Evolutionary conservation across 2,329 filamentous ascomycete genomes (phyloP).

Genomic region (Nothophoma quercina): DNA sequence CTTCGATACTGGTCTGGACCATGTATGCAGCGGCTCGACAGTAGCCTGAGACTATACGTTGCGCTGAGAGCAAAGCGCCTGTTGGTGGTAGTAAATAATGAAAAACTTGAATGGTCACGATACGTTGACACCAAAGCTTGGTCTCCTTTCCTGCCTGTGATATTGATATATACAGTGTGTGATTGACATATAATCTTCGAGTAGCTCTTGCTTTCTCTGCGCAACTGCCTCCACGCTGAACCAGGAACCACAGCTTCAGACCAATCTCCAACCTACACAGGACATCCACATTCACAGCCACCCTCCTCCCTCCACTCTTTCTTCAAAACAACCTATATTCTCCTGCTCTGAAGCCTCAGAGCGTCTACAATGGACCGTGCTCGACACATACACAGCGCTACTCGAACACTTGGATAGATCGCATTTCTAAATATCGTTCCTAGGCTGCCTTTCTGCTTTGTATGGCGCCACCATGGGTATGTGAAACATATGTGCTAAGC

Average conservation of each 20-base stretch:
- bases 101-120: constrained; percentile 14
- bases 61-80: background rate
- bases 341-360: background rate
- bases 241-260: too few relatives aligned
- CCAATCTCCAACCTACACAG: too few relatives aligned
- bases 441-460: background rate
- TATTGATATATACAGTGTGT: background rate
- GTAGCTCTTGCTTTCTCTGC: background rate
- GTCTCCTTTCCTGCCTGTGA: too few relatives aligned
- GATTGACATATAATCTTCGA: background rate
- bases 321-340: background rate
- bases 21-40: background rate
- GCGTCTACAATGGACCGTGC: background rate
- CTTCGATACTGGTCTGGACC: background rate
- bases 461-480: constrained; percentile 39
- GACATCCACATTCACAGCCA: background rate
- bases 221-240: background rate
- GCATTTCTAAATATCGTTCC: background rate
- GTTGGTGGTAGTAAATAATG: constrained; percentile 8
- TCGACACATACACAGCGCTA: background rate
- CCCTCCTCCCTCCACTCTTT: background rate
- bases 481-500: background rate
- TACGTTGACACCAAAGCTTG: constrained; percentile 1
- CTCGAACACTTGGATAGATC: background rate
- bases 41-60: background rate